Evolutionary conservation across 768 basidiomycete genomes (phyloP).

Genomic region (Rhodosporidiobolus sp.): DNA sequence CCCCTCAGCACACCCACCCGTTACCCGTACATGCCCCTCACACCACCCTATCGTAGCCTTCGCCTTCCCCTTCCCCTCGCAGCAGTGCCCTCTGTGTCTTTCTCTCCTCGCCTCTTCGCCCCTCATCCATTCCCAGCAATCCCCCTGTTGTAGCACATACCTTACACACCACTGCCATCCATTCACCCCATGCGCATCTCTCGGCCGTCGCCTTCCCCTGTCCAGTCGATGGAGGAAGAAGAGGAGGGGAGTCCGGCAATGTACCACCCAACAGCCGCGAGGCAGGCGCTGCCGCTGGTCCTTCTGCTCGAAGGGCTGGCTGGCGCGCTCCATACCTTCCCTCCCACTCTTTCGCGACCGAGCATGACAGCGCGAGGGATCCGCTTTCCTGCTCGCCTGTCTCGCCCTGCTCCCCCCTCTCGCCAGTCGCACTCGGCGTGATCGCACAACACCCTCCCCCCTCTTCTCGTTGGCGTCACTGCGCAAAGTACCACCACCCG

Average conservation of each 20-base stretch:
- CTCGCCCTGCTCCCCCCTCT: neutral
- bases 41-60: neutral
- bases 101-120: neutral
- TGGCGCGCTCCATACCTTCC: neutral
- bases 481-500: slow-evolving; percentile 26
- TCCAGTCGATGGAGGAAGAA: too few relatives aligned
- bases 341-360: too few relatives aligned
- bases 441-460: neutral
- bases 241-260: too few relatives aligned
- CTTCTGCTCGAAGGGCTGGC: too few relatives aligned
- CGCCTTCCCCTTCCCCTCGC: neutral
- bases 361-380: too few relatives aligned
- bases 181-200: neutral
- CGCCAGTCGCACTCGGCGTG: neutral
- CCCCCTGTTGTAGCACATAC: neutral
- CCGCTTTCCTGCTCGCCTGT: too few relatives aligned
- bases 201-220: too few relatives aligned
- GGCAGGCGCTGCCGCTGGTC: too few relatives aligned
- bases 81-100: neutral
- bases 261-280: too few relatives aligned
- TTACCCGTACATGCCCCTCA: neutral
- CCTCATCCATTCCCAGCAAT: neutral
- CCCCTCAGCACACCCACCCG: neutral
- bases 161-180: neutral
- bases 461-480: neutral